Evolutionary conservation across 2,329 filamentous ascomycete genomes (phyloP), one percentile per base, ranked within the genome.

Genomic region (Fusarium dlaminii): DNA sequence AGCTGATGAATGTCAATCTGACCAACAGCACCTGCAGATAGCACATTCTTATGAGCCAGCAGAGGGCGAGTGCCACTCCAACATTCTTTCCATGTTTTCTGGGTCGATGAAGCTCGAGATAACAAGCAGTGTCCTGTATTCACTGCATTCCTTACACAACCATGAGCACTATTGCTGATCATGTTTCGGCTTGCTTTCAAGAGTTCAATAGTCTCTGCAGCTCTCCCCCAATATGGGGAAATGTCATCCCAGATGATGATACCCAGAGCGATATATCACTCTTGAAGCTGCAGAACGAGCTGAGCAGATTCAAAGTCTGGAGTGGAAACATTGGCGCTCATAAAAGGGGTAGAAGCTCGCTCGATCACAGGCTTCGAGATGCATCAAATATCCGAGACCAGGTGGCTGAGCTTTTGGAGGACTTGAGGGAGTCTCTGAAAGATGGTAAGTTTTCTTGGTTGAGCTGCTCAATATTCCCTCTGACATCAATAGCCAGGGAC

Each of bases 231-330:
- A 20, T 32, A 24, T 48, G 52, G 42, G 7, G 0, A 9, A 18
- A 20, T 8, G 1, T 5, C 1, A 1, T 6, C 1, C 8, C 8
- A 4, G 20, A 48, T 20, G 24, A 15, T 4, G 17, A 0, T 8
- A 0, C 1, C 1, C 12, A 11, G 1, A 3, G 22, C 1, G 30
- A 12, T 0, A 22, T 22, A 2, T n/a, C 37, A 0, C 17, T 8
- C 0, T 4, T 46, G 2, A 49, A 14, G 5, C 52, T 32, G 11
- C 30, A 27, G 2, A 58, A 49, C 5, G 69, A 75, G 20, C 24
- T 46, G 6, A 30, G n/a, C 11, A 57, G 72, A 12, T 66, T 75
- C 36, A 73, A 73, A 18, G 48, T 75, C 0, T 73, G 73, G 73
- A 49, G 48, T 3, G 63, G 52, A 0, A 75, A 71, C 5, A 66